phyloP scores from a whole-genome alignment of 257 asterid species.

The Thymus mandschuricus region DNA sequence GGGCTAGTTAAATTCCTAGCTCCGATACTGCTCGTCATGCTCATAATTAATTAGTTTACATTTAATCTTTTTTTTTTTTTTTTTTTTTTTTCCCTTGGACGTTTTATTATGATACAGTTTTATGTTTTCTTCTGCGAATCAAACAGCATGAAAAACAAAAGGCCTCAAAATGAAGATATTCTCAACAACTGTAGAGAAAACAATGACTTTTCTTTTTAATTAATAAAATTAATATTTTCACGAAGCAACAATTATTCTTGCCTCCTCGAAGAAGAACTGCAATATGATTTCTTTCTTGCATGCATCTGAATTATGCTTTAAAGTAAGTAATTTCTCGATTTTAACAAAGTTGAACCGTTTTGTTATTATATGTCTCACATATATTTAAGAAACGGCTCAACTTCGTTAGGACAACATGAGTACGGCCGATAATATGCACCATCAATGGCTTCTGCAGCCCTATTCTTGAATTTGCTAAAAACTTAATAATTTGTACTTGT shows the following conservation, averaged over 20 bases:
- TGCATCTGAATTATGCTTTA: not conserved
- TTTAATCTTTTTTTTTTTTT: not conserved
- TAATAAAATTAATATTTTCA: not conserved
- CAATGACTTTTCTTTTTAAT: too few relatives aligned
- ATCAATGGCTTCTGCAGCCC: not conserved
- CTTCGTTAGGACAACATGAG: too few relatives aligned
- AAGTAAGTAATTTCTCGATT: too few relatives aligned
- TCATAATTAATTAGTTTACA: not conserved
- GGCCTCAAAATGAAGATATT: not conserved
- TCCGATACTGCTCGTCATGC: too few relatives aligned
- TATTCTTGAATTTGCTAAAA: not conserved
- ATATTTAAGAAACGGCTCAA: too few relatives aligned
- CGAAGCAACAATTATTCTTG: not conserved
- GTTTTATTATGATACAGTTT: too few relatives aligned
- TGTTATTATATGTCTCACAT: too few relatives aligned
- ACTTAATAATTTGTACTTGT: not conserved
- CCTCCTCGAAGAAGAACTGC: not conserved
- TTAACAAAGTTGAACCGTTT: too few relatives aligned
- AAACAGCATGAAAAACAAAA: conserved; percentile 4
- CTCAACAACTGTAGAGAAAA: not conserved
- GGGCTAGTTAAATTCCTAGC: too few relatives aligned
- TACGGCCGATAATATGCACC: not conserved
- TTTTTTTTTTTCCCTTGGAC: too few relatives aligned
- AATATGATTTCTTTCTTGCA: not conserved
- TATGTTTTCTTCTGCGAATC: not conserved